phyloP scores from a whole-genome alignment of 2,329 filamentous ascomycete genomes.

The Colletotrichum brevisporum region DNA sequence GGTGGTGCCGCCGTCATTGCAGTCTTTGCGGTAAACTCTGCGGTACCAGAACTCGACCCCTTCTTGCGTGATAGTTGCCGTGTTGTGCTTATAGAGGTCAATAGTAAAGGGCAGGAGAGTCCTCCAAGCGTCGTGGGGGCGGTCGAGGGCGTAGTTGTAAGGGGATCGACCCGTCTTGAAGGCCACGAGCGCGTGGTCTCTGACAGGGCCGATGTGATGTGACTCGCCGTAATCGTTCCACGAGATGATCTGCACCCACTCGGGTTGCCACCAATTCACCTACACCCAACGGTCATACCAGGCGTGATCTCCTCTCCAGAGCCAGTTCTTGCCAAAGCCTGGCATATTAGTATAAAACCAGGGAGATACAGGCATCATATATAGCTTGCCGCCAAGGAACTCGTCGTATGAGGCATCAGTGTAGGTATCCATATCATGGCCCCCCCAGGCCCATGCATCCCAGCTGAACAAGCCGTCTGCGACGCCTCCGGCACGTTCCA shows the following conservation, averaged over 20 bases:
- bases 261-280: slow-evolving; percentile 66
- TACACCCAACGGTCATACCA: slow-evolving; percentile 72
- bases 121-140: slow-evolving; percentile 65
- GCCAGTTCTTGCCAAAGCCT: slow-evolving; percentile 72
- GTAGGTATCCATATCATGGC: slow-evolving; percentile 42
- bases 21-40: slow-evolving; percentile 26
- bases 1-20: slow-evolving; percentile 44
- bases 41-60: slow-evolving; percentile 47
- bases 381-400: slow-evolving; percentile 54
- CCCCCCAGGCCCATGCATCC: slow-evolving; percentile 51
- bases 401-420: slow-evolving; percentile 38
- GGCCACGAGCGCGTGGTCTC: slow-evolving; percentile 45
- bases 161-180: slow-evolving; percentile 50
- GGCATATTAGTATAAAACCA: slow-evolving; percentile 68
- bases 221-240: slow-evolving; percentile 67
- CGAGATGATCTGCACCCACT: slow-evolving; percentile 59
- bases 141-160: slow-evolving; percentile 60
- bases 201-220: slow-evolving; percentile 65
- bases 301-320: slow-evolving; percentile 72
- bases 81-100: slow-evolving; percentile 60
- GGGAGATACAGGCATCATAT: slow-evolving; percentile 58
- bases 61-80: slow-evolving; percentile 45
- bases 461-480: slow-evolving; percentile 56
- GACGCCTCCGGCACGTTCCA: slow-evolving; percentile 36
- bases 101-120: slow-evolving; percentile 66